These are phyloP conservation scores for Beauveria caledonica DNA, from an alignment of 2,329 filamentous ascomycete genomes.

Conservation along the genomic window DNA sequence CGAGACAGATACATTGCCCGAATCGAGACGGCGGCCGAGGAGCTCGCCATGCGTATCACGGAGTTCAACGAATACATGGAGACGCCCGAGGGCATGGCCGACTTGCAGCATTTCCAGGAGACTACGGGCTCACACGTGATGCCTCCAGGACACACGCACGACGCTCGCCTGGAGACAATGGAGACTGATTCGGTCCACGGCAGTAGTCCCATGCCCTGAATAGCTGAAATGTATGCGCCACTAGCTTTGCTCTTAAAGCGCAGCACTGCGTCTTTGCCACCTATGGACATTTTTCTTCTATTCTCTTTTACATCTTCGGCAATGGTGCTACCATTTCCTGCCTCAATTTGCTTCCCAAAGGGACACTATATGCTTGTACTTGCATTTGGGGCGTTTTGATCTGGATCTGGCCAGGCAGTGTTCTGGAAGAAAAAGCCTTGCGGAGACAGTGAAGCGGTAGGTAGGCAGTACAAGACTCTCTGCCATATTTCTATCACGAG, in stretches of 20 bases:
- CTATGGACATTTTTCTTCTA: neutral
- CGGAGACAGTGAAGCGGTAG: neutral
- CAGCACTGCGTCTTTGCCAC: neutral
- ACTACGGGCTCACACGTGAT: neutral
- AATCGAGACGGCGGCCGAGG: constrained; percentile 45
- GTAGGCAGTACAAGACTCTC: neutral
- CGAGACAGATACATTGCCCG: constrained; percentile 39
- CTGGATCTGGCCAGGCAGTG: neutral
- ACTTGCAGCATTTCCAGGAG: constrained; percentile 7
- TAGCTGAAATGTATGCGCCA: neutral
- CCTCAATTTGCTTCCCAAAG: neutral
- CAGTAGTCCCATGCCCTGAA: neutral
- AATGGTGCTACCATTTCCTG: neutral
- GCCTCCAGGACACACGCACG: neutral
- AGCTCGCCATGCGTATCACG: constrained; percentile 44
- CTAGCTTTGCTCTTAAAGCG: neutral
- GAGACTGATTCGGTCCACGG: neutral
- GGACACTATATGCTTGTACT: neutral
- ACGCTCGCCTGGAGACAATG: neutral
- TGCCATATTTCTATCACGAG: too few relatives aligned
- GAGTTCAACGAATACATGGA: constrained; percentile 40
- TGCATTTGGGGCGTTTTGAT: neutral
- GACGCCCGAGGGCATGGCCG: constrained; percentile 19
- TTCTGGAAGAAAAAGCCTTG: neutral
- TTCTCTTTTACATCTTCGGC: neutral